phyloP scores from a whole-genome alignment of 352 stramenopile species.

The Phytophthora macrochlamydospora region DNA sequence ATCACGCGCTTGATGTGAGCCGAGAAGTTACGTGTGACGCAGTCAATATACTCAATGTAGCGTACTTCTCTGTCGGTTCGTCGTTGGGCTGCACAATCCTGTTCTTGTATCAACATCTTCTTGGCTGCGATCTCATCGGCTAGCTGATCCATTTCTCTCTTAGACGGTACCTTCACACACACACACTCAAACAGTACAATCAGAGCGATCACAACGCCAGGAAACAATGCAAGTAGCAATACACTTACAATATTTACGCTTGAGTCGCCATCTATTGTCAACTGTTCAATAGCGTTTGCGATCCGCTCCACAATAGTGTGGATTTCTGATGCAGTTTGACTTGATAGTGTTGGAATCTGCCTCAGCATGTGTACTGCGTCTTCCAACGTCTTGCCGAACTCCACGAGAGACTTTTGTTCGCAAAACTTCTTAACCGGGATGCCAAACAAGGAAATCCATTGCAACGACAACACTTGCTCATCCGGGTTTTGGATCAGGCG shows the following conservation, averaged over 20 bases:
- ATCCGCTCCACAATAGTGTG: not conserved
- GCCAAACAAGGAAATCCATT: not conserved
- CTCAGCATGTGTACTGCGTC: not conserved
- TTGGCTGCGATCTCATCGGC: not conserved
- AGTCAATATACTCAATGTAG: not conserved
- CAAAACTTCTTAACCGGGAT: not conserved
- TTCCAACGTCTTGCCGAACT: not conserved
- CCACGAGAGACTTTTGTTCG: not conserved
- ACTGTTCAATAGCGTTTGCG: not conserved
- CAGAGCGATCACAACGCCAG: not conserved
- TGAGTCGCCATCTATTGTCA: not conserved
- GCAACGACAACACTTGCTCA: not conserved
- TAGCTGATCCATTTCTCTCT: not conserved
- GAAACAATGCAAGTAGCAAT: not conserved
- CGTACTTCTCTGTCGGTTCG: not conserved
- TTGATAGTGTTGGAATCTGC: not conserved
- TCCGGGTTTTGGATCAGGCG: not conserved
- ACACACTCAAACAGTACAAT: not conserved
- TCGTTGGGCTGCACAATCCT: not conserved
- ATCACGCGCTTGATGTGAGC: not conserved
- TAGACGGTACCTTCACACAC: not conserved
- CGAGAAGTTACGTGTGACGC: not conserved
- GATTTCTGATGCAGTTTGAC: not conserved
- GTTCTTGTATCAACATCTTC: not conserved
- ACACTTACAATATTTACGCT: not conserved